A percentile compares a stretch with the other conserved stretches of the same genome.
phyloP scores from a whole-genome alignment of 2,329 filamentous ascomycete species.

The Ceratocystis lukuohia region DNA sequence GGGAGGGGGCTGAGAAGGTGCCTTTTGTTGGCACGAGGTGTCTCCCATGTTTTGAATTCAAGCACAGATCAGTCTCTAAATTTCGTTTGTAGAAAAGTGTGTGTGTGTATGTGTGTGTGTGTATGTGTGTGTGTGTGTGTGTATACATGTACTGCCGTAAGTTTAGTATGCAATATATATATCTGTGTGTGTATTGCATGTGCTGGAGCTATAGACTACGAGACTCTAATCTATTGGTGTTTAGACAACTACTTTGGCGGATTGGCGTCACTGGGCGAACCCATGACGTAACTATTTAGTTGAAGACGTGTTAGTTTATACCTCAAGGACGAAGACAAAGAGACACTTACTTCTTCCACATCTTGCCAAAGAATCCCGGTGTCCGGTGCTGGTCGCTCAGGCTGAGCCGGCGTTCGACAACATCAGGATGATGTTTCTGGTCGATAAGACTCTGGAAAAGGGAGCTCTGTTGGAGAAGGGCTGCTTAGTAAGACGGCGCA shows the following conservation, averaged over 20 bases:
- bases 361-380: constrained; percentile 38
- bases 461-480: constrained; percentile 8
- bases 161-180: neutral
- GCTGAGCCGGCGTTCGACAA: constrained; percentile 39
- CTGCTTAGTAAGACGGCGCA: neutral
- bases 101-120: neutral
- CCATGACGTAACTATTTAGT: constrained; percentile 23
- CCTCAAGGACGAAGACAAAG: neutral
- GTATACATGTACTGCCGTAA: neutral
- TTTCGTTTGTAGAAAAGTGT: constrained; percentile 23
- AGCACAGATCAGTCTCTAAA: constrained; percentile 29
- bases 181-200: neutral
- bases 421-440: constrained; percentile 36
- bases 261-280: constrained; percentile 25
- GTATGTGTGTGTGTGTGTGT: neutral
- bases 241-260: constrained; percentile 22
- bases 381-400: constrained; percentile 40
- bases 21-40: too few relatives aligned
- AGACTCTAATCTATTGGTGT: neutral
- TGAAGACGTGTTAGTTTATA: constrained; percentile 15
- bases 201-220: neutral
- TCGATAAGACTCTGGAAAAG: constrained; percentile 38
- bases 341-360: constrained; percentile 42
- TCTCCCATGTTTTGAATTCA: constrained; percentile 24
- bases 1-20: constrained; percentile 9